phyloP scores from a whole-genome alignment of 2,329 filamentous ascomycete genomes.

The Colletotrichum viniferum region DNA sequence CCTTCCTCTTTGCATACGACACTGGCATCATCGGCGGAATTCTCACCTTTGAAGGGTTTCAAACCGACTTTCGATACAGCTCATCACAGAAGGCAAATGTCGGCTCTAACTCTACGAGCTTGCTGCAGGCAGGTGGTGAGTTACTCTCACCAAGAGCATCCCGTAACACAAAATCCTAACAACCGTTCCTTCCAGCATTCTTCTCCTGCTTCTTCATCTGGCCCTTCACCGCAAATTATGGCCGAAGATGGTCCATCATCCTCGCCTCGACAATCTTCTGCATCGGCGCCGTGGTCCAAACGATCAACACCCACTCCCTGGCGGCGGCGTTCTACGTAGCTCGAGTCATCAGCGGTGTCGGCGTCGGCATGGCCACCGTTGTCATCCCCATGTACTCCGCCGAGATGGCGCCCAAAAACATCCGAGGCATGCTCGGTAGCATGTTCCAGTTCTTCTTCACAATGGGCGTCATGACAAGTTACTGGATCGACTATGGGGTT shows the following conservation, averaged over 20 bases:
- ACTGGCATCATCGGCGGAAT: slow-evolving; percentile 48
- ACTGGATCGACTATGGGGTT: slow-evolving; percentile 52
- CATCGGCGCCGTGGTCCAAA: slow-evolving; percentile 43
- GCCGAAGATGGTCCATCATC: slow-evolving; percentile 43
- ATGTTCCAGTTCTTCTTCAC: slow-evolving; percentile 52
- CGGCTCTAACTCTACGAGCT: slow-evolving; percentile 43
- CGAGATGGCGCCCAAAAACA: slow-evolving; percentile 51
- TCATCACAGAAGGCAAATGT: slow-evolving; percentile 33
- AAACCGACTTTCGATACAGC: slow-evolving; percentile 39
- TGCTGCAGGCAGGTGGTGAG: slow-evolving; percentile 45
- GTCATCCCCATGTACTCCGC: slow-evolving; percentile 50
- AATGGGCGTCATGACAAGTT: slow-evolving; percentile 43
- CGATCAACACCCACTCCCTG: slow-evolving; percentile 40
- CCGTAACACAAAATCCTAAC: background rate
- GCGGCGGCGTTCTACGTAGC: slow-evolving; percentile 41
- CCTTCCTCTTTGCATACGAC: slow-evolving; percentile 47
- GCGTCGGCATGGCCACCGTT: slow-evolving; percentile 43
- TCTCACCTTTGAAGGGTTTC: slow-evolving; percentile 41
- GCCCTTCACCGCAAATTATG: slow-evolving; percentile 45
- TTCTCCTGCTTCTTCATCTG: slow-evolving; percentile 47
- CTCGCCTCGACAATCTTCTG: slow-evolving; percentile 47
- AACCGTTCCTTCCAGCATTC: slow-evolving; percentile 33
- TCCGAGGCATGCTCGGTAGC: slow-evolving; percentile 46
- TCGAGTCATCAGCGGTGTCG: slow-evolving; percentile 37
- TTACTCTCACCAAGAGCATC: background rate